Base-by-base conservation (phyloP, 2,329 filamentous ascomycete genomes). In the Cercospora zeina region DNA sequence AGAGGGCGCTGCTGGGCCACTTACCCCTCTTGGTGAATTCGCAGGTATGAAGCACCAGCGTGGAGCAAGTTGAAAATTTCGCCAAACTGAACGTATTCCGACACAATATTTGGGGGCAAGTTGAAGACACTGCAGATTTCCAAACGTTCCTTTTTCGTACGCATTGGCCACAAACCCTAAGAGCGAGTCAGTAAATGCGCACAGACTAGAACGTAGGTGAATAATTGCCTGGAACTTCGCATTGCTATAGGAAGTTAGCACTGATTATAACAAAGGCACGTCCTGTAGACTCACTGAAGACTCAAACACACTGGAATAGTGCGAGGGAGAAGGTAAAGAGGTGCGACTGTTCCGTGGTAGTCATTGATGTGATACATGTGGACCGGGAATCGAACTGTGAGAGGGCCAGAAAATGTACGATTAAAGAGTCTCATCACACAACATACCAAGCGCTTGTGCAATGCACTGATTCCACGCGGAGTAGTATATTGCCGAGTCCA, bases 391-490 rank as follows among this genome's bases (percentile, higher is more conserved):
- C 57, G 57, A 10, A 59, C 57, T 58, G 31, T 14, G 7, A 33
- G 14, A 10, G 14, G 6, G 39, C 49, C 16, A 58, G 55, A 4
- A n/a, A 33, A 14, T 36, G 16, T 13, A 47, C 7, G 27, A 24
- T 21, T 13, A 14, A 19, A 19, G 6, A 16, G 9, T 4, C 36
- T 42, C n/a, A 11, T 9, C 37, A 47, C 37, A 47, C 30, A 14
- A 45, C 55, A 36, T 58, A 62, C 80, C 80, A 60, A 87, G 81
- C 1, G 84, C 76, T 65, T 85, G 79, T 5, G 86, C 85, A 66
- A 88, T 88, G 70, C 86, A 88, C 70, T 84, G 83, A 65, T 88
- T 89, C 86, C 86, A 88, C 1, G 84, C 85, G 2, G 84, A 86
- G 69, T 88, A 88, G 72, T 87, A 86, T 45, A 88, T 83, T 6